Evolutionary conservation across 495 filamentous ascomycete species (phyloP), one percentile per base, ranked within the genome.

Genomic region (Terfezia claveryi): DNA sequence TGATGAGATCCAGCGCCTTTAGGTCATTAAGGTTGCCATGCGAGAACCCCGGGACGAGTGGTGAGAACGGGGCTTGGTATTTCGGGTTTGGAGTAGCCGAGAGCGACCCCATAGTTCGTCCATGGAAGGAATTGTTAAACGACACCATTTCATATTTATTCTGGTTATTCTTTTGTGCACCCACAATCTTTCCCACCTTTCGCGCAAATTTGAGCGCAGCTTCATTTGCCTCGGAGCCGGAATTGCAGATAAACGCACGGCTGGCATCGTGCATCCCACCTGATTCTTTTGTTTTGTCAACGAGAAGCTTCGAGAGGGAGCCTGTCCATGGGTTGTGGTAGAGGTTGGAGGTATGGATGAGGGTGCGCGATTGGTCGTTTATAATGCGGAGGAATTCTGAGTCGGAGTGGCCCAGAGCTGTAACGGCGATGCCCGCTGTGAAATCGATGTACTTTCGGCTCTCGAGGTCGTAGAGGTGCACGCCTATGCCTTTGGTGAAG

Each of bases 51-150:
- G 92, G 91, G 4, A 98, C 69, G 87, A 98, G 94, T 20, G 91
- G 91, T 12, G 84, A 71, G 64, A 96, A 98, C 3, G 91, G 92
- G 16, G 80, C 78, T 66, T 98, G 91, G 69, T 98, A 98, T 65
- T 98, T 98, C 10, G 86, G 85, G 70, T 98, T 98, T n/a, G 87
- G 92, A 6, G 91, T 98, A 0, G 92, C 91, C 23, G 82, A 87
- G 27, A 98, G 68, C 20, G 79, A 74, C 20, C 91, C 91, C 86
- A 95, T 92, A 20, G 92, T 94, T 54, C 91, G 81, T 58, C 91
- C 91, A 69, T 98, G 91, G 78, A 98, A 98, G 17, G 83, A 85
- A 63, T 82, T 79, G 57, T 82, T 65, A 74, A 96, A 98, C 37
- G 83, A 88, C 54, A 96, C 81, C 12, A 98, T 68, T 61, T 94